Conservation (phyloP, 139 green algal species). For the Volvox reticuliferus region DNA sequence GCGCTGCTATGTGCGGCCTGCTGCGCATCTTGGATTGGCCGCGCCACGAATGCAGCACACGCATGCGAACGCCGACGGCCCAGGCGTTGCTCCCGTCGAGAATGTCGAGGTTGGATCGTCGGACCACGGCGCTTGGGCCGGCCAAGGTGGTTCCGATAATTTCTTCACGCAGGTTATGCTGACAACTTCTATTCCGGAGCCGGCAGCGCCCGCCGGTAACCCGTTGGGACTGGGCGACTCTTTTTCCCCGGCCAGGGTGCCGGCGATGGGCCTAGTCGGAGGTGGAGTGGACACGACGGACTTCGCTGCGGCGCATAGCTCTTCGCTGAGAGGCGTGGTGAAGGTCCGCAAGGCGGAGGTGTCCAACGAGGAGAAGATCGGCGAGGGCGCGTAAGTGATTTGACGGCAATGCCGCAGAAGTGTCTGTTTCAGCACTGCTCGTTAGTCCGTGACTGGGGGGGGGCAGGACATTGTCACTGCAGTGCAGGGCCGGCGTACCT, state of each 20-base stretch:
- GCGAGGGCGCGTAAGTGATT: slow-evolving; percentile 72
- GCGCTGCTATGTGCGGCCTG: background rate
- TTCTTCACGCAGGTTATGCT: slow-evolving; percentile 52
- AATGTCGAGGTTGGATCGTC: no score
- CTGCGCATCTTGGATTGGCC: background rate
- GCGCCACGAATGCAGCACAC: background rate
- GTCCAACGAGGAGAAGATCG: slow-evolving; percentile 75
- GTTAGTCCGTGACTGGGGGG: no score
- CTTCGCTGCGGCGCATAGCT: background rate
- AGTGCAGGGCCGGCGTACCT: no score
- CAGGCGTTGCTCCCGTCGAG: background rate
- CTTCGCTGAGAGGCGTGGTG: slow-evolving; percentile 56
- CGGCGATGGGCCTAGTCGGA: slow-evolving; percentile 3
- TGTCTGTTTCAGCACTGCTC: no score
- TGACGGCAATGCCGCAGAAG: no score
- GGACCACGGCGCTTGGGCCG: no score
- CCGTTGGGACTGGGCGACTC: slow-evolving; percentile 20
- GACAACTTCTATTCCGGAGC: background rate
- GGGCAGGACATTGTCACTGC: no score
- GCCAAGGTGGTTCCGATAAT: no score
- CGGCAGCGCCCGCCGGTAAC: background rate
- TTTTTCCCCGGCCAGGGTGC: background rate
- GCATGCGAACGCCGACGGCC: background rate
- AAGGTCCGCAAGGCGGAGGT: slow-evolving; percentile 64
- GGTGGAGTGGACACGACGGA: background rate